A percentile compares a stretch with the other conserved stretches of the same genome.
These are phyloP conservation scores for Colletotrichum euphorbiae DNA, from an alignment of 2,329 filamentous ascomycete genomes.

Conservation along the genomic window DNA sequence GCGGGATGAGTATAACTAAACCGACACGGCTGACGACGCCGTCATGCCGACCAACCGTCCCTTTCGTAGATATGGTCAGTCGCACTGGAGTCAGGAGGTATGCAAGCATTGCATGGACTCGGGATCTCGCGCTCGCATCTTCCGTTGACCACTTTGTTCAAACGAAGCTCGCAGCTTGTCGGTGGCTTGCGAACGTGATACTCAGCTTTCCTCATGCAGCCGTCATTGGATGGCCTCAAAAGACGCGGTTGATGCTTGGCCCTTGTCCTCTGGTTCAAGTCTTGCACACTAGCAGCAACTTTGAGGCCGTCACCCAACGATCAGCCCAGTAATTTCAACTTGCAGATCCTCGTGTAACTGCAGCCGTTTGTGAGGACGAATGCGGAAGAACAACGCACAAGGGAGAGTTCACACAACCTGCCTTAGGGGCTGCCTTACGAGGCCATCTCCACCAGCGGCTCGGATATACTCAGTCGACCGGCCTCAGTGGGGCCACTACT, in stretches of 20 bases:
- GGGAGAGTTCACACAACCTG: slow-evolving; percentile 5
- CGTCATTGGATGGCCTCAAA: slow-evolving; percentile 31
- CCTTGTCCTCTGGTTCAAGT: background rate
- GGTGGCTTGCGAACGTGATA: background rate
- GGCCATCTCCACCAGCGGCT: slow-evolving; percentile 30
- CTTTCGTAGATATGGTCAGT: slow-evolving; percentile 20
- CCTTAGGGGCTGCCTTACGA: slow-evolving; percentile 37
- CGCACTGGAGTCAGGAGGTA: slow-evolving; percentile 19
- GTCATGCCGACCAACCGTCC: slow-evolving; percentile 34
- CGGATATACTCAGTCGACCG: slow-evolving; percentile 27
- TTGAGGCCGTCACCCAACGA: slow-evolving; percentile 32
- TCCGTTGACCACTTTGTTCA: background rate
- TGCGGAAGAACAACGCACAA: slow-evolving; percentile 22
- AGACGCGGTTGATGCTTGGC: background rate
- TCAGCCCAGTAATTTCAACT: slow-evolving; percentile 14
- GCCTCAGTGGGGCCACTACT: slow-evolving; percentile 28
- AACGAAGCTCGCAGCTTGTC: slow-evolving; percentile 16
- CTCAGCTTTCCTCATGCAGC: slow-evolving; percentile 9
- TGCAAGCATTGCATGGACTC: slow-evolving; percentile 17
- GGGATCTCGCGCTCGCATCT: background rate
- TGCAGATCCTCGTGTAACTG: slow-evolving; percentile 34
- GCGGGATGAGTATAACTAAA: slow-evolving; percentile 26
- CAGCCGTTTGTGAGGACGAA: slow-evolving; percentile 19
- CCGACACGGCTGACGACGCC: slow-evolving; percentile 37
- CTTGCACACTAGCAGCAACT: slow-evolving; percentile 12